A percentile compares a stretch with the other conserved stretches of the same genome.
phyloP scores from a whole-genome alignment of 2,329 filamentous ascomycete genomes.

The Pseudocercospora ulei region DNA sequence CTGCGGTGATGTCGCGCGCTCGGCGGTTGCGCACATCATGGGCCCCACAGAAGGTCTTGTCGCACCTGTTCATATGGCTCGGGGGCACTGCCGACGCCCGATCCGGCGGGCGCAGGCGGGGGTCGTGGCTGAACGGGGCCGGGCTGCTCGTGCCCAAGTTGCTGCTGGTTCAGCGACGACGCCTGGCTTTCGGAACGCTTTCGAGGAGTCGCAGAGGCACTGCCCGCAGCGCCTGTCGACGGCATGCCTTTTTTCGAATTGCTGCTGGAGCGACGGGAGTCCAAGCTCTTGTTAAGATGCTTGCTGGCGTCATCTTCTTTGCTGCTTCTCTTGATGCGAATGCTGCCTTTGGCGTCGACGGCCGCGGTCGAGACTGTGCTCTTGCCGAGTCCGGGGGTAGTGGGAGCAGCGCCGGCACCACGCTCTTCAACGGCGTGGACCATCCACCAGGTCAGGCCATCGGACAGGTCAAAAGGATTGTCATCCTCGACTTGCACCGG shows the following conservation, averaged over 20 bases:
- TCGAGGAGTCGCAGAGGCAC: constrained; percentile 13
- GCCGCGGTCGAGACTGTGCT: constrained; percentile 81
- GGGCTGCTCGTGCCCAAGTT: constrained; percentile 11
- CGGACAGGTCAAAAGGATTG: constrained; percentile 92
- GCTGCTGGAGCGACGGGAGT: constrained; percentile 81
- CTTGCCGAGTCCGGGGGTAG: constrained; percentile 85
- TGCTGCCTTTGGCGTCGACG: constrained; percentile 70
- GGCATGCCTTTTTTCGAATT: constrained; percentile 66
- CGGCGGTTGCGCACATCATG: constrained; percentile 33
- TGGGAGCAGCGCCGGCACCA: constrained; percentile 57
- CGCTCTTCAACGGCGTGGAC: constrained; percentile 92
- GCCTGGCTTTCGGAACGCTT: constrained; percentile 24
- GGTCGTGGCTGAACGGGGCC: constrained; percentile 8
- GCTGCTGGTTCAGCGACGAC: constrained; percentile 19
- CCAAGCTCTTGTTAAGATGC: constrained; percentile 67
- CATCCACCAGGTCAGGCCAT: constrained; percentile 91
- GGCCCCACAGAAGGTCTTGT: constrained; percentile 25
- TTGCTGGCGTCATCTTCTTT: constrained; percentile 41
- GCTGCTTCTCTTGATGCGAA: constrained; percentile 41
- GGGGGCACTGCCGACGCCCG: constrained; percentile 18
- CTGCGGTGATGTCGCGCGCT: constrained; percentile 29
- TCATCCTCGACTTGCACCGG: constrained; percentile 59
- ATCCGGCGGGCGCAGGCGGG: constrained; percentile 14
- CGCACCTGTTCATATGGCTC: constrained; percentile 24
- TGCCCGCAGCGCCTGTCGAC: constrained; percentile 15